Evolutionary conservation across 306 rosid genomes (phyloP).

Genomic region (Vigna reflexopilosa): DNA sequence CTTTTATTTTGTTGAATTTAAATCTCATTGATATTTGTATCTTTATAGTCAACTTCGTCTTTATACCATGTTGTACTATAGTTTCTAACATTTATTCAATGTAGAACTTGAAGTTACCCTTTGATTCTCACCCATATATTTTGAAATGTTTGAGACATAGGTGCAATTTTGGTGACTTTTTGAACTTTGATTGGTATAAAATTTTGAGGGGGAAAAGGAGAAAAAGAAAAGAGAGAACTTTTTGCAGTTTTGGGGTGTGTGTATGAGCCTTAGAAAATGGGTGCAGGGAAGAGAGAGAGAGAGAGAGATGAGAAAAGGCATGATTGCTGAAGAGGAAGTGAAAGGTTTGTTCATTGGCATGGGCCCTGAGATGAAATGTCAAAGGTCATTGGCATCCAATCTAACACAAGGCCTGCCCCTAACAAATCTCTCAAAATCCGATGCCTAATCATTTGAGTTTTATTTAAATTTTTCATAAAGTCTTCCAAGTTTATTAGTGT

Average conservation of each 20-base stretch:
- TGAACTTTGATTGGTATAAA: no score
- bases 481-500: constrained; percentile 33
- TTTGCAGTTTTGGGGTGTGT: constrained; percentile 45
- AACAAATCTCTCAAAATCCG: constrained; percentile 70
- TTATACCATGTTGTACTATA: fast-evolving
- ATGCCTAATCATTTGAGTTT: constrained; percentile 63
- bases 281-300: neutral
- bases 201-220: no score
- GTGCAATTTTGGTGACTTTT: no score
- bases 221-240: constrained; percentile 2
- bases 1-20: no score
- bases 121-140: no score
- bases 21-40: no score
- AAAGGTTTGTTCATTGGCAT: constrained; percentile 59
- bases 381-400: constrained; percentile 43
- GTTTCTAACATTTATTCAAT: no score
- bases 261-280: constrained; percentile 47
- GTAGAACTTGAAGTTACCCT: no score
- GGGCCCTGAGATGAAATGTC: constrained; percentile 68
- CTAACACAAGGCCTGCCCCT: constrained; percentile 50
- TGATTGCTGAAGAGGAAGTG: constrained; percentile 65
- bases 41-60: fast-evolving
- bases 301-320: constrained; percentile 46
- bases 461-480: constrained; percentile 38
- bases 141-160: no score